Conservation (phyloP, 805 yeast species). For the Candida verbasci region DNA sequence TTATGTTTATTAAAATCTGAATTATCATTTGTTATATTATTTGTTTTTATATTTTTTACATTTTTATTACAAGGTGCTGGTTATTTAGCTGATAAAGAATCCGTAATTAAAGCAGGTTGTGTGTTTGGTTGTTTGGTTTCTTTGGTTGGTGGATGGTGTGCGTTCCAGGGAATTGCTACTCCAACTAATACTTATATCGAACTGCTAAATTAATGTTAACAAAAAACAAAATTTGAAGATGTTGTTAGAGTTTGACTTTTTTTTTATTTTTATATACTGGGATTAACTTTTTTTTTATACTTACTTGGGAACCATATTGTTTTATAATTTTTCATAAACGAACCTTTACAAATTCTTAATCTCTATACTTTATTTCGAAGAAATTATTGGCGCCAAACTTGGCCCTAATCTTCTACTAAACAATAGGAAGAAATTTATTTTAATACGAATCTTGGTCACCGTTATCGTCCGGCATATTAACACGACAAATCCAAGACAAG, state of each 20-base stretch:
- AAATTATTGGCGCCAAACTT: background rate
- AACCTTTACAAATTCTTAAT: background rate
- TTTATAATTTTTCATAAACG: background rate
- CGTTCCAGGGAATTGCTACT: constrained; percentile 58
- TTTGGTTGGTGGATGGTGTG: constrained; percentile 57
- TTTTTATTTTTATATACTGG: too few relatives aligned
- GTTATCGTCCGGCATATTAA: too few relatives aligned
- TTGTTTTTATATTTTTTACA: constrained; percentile 50
- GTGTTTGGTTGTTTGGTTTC: constrained; percentile 54
- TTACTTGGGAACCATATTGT: background rate
- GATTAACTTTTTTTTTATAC: background rate
- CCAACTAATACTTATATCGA: constrained; percentile 54
- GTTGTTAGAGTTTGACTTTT: too few relatives aligned
- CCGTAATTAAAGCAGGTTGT: constrained; percentile 56
- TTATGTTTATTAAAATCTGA: constrained; percentile 53
- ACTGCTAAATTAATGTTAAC: constrained; percentile 20
- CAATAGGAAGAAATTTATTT: too few relatives aligned
- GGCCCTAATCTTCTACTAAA: too few relatives aligned
- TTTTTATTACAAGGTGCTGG: constrained; percentile 42
- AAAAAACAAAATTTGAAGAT: too few relatives aligned
- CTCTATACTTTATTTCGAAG: background rate
- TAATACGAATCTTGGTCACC: too few relatives aligned
- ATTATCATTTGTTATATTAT: constrained; percentile 46
- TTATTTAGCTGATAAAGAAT: constrained; percentile 43
- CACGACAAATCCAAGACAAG: too few relatives aligned